phyloP scores from a whole-genome alignment of 257 asterid genomes.

The Primulina tabacum region DNA sequence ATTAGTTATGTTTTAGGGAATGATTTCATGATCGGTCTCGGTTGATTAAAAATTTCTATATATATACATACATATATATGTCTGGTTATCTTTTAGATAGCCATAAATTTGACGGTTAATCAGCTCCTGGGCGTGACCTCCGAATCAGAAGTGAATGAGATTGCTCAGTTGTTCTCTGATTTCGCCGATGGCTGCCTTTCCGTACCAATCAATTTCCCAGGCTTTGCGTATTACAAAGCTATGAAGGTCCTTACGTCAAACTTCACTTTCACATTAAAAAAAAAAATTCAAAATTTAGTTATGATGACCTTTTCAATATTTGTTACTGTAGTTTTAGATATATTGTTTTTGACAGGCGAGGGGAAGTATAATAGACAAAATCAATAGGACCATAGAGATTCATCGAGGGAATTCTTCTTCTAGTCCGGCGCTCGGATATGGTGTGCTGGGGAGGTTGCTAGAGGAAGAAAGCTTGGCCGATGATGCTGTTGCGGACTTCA shows the following conservation, averaged over 20 bases:
- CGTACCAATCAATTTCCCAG: slow-evolving; percentile 71
- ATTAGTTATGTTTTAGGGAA: too few species aligned
- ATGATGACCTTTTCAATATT: neutral
- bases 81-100: slow-evolving; percentile 39
- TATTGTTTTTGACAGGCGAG: slow-evolving; percentile 52
- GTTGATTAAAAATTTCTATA: too few species aligned
- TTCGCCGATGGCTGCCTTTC: slow-evolving; percentile 95
- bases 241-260: slow-evolving; percentile 64
- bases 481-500: slow-evolving; percentile 74
- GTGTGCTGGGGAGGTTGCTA: slow-evolving; percentile 63
- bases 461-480: slow-evolving; percentile 88
- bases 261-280: neutral
- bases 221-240: slow-evolving; percentile 81
- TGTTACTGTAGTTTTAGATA: neutral
- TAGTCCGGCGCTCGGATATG: slow-evolving; percentile 40
- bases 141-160: slow-evolving; percentile 75
- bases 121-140: slow-evolving; percentile 81
- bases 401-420: slow-evolving; percentile 43
- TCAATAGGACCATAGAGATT: slow-evolving; percentile 51
- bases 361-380: slow-evolving; percentile 65
- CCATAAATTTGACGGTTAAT: slow-evolving; percentile 87
- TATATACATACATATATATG: too few species aligned
- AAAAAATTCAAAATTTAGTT: too few species aligned
- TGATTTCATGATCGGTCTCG: too few species aligned
- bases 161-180: slow-evolving; percentile 73